phyloP scores from a whole-genome alignment of 2,329 filamentous ascomycete species.

The Arthrobotrys pseudoclavata region DNA sequence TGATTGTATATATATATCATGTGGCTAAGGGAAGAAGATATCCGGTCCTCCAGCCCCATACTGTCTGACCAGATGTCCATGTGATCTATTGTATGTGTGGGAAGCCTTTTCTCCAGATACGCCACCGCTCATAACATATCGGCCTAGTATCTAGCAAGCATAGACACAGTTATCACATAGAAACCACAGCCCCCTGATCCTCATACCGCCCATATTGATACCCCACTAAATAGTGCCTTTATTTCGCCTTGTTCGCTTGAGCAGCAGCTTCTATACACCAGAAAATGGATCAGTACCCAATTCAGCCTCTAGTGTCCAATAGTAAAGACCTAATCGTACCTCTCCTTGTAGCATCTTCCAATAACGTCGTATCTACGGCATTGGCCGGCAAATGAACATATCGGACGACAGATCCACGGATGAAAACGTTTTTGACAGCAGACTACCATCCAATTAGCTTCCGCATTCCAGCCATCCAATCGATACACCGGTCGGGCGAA shows the following conservation, averaged over 20 bases:
- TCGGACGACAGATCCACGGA: conserved; percentile 89
- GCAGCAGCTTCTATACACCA: conserved; percentile 55
- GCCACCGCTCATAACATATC: not conserved
- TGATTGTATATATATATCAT: conserved; percentile 20
- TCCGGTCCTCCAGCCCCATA: not conserved
- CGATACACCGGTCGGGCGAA: conserved; percentile 7
- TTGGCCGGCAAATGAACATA: conserved; percentile 89
- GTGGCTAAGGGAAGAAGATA: not conserved
- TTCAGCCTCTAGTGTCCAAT: not conserved
- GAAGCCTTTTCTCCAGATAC: not conserved
- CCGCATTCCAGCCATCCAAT: not conserved
- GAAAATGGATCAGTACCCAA: conserved; percentile 25
- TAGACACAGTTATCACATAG: not conserved
- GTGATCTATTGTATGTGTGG: not conserved
- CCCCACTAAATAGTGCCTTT: conserved; percentile 3
- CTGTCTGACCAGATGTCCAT: not conserved
- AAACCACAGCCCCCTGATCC: not conserved
- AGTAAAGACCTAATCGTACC: conserved; percentile 69
- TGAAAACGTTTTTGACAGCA: conserved; percentile 95
- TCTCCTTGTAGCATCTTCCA: conserved; percentile 92
- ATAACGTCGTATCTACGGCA: conserved; percentile 84
- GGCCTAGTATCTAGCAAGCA: not conserved
- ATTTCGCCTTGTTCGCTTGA: conserved; percentile 58
- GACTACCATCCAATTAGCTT: conserved; percentile 67
- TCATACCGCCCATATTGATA: not conserved